Percentiles rank a stretch among this genome's conserved stretches.
These are phyloP conservation scores for Epichloe brachyelytri DNA, from an alignment of 2,329 filamentous ascomycete species.

Conservation along the genomic window DNA sequence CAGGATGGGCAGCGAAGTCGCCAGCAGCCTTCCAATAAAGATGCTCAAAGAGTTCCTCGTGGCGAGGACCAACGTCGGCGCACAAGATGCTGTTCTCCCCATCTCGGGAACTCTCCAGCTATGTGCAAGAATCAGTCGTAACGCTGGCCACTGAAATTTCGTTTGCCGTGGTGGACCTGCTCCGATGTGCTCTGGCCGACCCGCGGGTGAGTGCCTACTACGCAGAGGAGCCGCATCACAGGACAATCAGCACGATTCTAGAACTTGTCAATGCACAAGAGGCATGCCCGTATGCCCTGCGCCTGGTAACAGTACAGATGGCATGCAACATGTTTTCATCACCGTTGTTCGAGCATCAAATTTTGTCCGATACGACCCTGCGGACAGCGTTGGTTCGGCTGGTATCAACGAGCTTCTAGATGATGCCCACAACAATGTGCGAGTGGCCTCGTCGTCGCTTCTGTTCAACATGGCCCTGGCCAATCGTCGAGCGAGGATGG, in stretches of 20 bases:
- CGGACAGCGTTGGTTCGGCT: slow-evolving; percentile 51
- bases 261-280: slow-evolving; percentile 42
- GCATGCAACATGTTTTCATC: slow-evolving; percentile 76
- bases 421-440: slow-evolving; percentile 56
- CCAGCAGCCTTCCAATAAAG: slow-evolving; percentile 46
- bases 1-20: slow-evolving; percentile 54
- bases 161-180: slow-evolving; percentile 77
- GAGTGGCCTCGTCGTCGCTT: slow-evolving; percentile 70
- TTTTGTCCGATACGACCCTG: slow-evolving; percentile 40
- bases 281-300: slow-evolving; percentile 63
- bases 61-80: slow-evolving; percentile 40
- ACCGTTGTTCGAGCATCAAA: slow-evolving; percentile 52
- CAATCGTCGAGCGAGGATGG: slow-evolving; percentile 52
- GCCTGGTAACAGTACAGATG: slow-evolving; percentile 72
- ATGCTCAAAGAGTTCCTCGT: slow-evolving; percentile 61
- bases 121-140: slow-evolving; percentile 42
- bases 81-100: slow-evolving; percentile 53
- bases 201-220: slow-evolving; percentile 69
- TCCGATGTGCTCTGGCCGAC: slow-evolving; percentile 67
- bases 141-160: slow-evolving; percentile 49
- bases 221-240: slow-evolving; percentile 57
- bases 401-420: slow-evolving; percentile 70
- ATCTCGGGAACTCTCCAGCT: slow-evolving; percentile 52
- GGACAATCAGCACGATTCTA: slow-evolving; percentile 50
- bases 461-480: slow-evolving; percentile 69